phyloP scores from a whole-genome alignment of 257 asterid species.

The Lavandula angustifolia region DNA sequence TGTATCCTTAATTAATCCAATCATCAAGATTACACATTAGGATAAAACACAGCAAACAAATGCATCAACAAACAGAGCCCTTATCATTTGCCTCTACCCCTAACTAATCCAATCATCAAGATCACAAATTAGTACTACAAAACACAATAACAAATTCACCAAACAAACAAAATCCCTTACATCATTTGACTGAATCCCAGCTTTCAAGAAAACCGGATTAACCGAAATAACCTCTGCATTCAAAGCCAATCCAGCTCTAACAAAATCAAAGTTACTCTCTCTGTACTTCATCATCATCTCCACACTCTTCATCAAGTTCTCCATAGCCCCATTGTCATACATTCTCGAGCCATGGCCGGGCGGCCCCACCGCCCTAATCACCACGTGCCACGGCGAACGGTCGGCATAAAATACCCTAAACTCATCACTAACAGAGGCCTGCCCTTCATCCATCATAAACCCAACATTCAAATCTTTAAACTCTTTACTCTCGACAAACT shows the following conservation, averaged over 20 bases:
- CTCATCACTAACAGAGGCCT: slow-evolving; percentile 75
- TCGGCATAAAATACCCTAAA: slow-evolving; percentile 89
- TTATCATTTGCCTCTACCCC: too few relatives aligned
- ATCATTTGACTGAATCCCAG: slow-evolving; percentile 67
- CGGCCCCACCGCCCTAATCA: slow-evolving; percentile 64
- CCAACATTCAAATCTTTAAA: slow-evolving; percentile 69
- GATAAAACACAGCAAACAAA: slow-evolving; percentile 10
- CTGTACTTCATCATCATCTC: slow-evolving; percentile 81
- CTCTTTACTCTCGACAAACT: slow-evolving; percentile 56
- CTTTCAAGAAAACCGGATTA: slow-evolving; percentile 79
- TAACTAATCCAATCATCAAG: too few relatives aligned
- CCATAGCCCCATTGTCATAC: slow-evolving; percentile 80
- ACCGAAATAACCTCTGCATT: slow-evolving; percentile 85
- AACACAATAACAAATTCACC: too few relatives aligned
- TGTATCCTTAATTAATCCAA: too few relatives aligned
- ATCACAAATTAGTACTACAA: too few relatives aligned
- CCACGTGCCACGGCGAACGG: slow-evolving; percentile 80
- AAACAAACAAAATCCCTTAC: too few relatives aligned
- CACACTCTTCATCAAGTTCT: slow-evolving; percentile 82
- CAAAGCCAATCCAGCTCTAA: slow-evolving; percentile 69
- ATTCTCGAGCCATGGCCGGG: slow-evolving; percentile 91
- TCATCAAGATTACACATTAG: too few relatives aligned
- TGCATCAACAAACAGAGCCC: slow-evolving; percentile 14
- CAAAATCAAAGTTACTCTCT: slow-evolving; percentile 68
- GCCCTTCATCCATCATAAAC: slow-evolving; percentile 91